These are phyloP conservation scores for Diversispora eburnea DNA, from an alignment of 192 early-diverging fungal species.

Conservation along the genomic window DNA sequence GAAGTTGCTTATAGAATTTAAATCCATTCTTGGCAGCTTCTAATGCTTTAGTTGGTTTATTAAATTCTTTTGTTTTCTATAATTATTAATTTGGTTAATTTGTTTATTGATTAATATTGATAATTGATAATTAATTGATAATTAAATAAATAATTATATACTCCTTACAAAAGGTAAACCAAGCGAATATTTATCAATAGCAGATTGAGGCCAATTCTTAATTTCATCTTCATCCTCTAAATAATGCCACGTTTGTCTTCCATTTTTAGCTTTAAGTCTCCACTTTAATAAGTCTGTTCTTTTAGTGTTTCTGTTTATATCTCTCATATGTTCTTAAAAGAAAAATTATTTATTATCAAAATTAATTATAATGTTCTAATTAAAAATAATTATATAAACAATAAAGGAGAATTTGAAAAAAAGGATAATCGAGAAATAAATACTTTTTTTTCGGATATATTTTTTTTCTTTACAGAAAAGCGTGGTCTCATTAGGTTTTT, in stretches of 20 bases:
- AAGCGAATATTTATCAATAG: constrained; percentile 86
- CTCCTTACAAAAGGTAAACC: constrained; percentile 46
- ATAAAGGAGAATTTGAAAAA: too few relatives aligned
- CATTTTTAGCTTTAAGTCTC: constrained; percentile 81
- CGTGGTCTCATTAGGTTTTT: too few relatives aligned
- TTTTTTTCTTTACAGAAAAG: too few relatives aligned
- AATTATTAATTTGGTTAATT: background rate
- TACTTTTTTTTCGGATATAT: too few relatives aligned
- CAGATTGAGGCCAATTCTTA: constrained; percentile 68
- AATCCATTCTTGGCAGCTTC: constrained; percentile 90
- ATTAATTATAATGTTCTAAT: too few relatives aligned
- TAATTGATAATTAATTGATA: background rate
- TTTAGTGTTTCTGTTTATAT: background rate
- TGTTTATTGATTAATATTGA: background rate
- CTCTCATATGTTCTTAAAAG: background rate
- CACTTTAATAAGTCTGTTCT: constrained; percentile 78
- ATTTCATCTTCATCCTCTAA: constrained; percentile 50
- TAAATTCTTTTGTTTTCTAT: constrained; percentile 36
- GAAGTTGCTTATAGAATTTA: constrained; percentile 80
- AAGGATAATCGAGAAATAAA: too few relatives aligned
- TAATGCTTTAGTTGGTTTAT: constrained; percentile 61
- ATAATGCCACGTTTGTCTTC: constrained; percentile 92
- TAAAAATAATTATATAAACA: too few relatives aligned
- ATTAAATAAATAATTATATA: too few relatives aligned
- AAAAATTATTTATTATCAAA: too few relatives aligned